Conservation (phyloP, 2,329 filamentous ascomycete species). For the Fusarium fracticaudum region DNA sequence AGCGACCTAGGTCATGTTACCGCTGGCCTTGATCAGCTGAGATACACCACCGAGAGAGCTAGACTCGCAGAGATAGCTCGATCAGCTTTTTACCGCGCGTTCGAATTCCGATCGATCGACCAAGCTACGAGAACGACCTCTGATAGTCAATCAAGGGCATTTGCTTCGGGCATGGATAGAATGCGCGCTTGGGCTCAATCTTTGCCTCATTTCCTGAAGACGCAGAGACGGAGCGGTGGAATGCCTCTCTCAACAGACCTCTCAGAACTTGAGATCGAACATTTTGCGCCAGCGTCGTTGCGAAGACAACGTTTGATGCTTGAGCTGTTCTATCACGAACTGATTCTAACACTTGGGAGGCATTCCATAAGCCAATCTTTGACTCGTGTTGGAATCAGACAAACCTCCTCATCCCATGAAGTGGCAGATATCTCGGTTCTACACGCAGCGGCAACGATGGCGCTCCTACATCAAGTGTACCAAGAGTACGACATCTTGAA, state of each 20-base stretch:
- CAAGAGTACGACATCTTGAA: background rate
- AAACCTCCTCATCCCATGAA: rapidly evolving
- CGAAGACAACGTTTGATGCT: background rate
- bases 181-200: background rate
- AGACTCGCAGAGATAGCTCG: background rate
- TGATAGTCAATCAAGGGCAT: rapidly evolving
- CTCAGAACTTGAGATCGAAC: background rate
- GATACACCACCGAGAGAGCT: background rate
- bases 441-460: background rate
- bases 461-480: background rate
- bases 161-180: background rate
- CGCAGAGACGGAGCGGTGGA: background rate
- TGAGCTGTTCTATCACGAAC: background rate
- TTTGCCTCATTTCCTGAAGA: background rate
- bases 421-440: background rate
- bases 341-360: background rate
- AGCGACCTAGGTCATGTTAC: rapidly evolving
- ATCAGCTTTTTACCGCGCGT: background rate
- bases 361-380: background rate
- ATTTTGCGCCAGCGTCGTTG: background rate
- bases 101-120: rapidly evolving
- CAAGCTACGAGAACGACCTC: rapidly evolving
- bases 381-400: rapidly evolving
- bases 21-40: background rate
- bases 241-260: background rate